Conservation (phyloP, 2,329 filamentous ascomycete genomes). For the Bipolaris cookei region DNA sequence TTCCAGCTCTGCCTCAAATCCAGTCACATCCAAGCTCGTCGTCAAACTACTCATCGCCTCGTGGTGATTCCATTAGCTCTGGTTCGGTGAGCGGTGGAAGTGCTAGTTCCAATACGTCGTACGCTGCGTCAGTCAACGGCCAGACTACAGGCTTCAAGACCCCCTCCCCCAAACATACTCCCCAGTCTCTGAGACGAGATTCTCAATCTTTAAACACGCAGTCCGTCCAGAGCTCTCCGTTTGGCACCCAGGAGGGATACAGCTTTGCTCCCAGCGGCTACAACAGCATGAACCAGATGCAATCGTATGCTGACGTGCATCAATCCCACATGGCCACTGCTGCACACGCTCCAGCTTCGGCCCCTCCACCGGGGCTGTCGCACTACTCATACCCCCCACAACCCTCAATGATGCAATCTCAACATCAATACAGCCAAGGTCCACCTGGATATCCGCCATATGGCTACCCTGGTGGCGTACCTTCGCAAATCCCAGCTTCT, state of each 20-base stretch:
- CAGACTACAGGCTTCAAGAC: slow-evolving; percentile 70
- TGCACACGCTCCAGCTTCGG: slow-evolving; percentile 77
- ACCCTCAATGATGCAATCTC: slow-evolving; percentile 73
- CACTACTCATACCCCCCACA: slow-evolving; percentile 77
- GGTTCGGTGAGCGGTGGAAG: slow-evolving; percentile 58
- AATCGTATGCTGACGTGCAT: slow-evolving; percentile 85
- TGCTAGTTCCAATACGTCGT: slow-evolving; percentile 62
- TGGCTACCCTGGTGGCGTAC: slow-evolving; percentile 75
- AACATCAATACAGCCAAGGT: slow-evolving; percentile 68
- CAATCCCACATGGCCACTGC: slow-evolving; percentile 77
- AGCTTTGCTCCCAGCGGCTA: slow-evolving; percentile 49
- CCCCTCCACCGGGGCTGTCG: slow-evolving; percentile 73
- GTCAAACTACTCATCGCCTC: slow-evolving; percentile 75
- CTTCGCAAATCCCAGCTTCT: slow-evolving; percentile 74
- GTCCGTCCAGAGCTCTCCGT: slow-evolving; percentile 49
- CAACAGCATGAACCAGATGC: slow-evolving; percentile 78
- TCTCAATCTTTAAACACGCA: slow-evolving; percentile 48
- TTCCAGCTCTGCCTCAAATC: slow-evolving; percentile 73
- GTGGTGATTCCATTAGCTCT: slow-evolving; percentile 75
- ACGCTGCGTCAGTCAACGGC: slow-evolving; percentile 62
- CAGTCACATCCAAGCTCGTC: slow-evolving; percentile 68
- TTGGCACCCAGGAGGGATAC: slow-evolving; percentile 49
- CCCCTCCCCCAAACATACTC: slow-evolving; percentile 72
- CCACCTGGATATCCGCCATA: slow-evolving; percentile 70
- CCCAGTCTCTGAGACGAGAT: slow-evolving; percentile 51